Evolutionary conservation across 2,329 filamentous ascomycete genomes (phyloP), one percentile per base, ranked within the genome.

Genomic region (Sporothrix euskadiensis): DNA sequence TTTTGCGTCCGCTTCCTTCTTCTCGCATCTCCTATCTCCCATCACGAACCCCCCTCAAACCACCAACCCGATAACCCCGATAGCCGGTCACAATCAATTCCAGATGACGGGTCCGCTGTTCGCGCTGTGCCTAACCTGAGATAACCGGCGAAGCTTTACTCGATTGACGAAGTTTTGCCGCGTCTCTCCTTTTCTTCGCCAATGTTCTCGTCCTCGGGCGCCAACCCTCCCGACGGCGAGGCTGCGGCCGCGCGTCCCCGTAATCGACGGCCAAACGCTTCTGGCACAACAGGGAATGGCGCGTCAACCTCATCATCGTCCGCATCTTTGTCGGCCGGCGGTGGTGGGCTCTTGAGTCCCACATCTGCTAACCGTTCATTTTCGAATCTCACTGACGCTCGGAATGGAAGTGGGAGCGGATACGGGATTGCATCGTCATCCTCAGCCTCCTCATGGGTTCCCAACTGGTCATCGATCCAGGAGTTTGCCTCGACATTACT

Each of bases 401-500:
- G 61, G n/a, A 68, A 52, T 63, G n/a, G 61, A 9, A 19, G 47
- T 30, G 63, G 63, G n/a, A 49, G 41, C 22, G 19, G 7, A 49
- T 68, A 49, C 9, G 63, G 66, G 19, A n/a, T 26, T 26, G 30
- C 47, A 54, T 14, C 32, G 19, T 41, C 41, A n/a, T 79, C 88
- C 10, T 86, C 85, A 71, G 84, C 85, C 63, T 84, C 86, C 1
- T 44, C 73, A 30, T 87, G 86, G 83, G 80, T 84, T 1, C 84
- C 87, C 44, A 85, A 83, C 77, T 89, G 87, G 87, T 82, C 84
- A 3, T 87, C 87, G 5, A 84, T 89, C 2, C 85, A 88, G 73
- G 86, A 85, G 52, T 83, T 89, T 70, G 86, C 87, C 6, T 83
- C 85, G 2, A 85, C 85, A 4, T 75, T 85, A 10, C 76, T 86